Conservation (phyloP, 495 filamentous ascomycete species). For the Neurospora hispaniola region DNA sequence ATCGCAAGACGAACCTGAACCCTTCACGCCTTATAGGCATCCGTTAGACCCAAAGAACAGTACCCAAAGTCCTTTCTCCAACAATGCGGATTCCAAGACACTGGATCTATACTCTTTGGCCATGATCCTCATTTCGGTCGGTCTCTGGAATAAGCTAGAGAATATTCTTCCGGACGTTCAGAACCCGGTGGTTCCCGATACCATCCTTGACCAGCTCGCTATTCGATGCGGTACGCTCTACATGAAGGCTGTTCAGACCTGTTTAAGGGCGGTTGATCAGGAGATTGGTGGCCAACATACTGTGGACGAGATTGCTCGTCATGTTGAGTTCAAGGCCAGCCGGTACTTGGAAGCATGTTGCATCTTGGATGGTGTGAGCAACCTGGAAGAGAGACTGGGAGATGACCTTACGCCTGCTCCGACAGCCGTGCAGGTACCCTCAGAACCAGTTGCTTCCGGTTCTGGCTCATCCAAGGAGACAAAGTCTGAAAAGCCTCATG, state of each 20-base stretch:
- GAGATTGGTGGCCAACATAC: constrained; percentile 36
- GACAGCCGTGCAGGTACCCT: background rate
- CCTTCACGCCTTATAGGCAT: constrained; percentile 57
- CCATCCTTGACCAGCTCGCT: constrained; percentile 49
- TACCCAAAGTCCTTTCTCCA: constrained; percentile 36
- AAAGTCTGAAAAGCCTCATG: background rate
- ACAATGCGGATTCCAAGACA: constrained; percentile 41
- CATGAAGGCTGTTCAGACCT: constrained; percentile 69
- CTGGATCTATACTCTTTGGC: constrained; percentile 82
- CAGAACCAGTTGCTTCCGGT: background rate
- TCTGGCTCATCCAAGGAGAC: constrained; percentile 10
- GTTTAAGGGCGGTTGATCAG: constrained; percentile 65
- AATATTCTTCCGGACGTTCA: constrained; percentile 39
- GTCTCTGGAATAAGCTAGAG: constrained; percentile 72
- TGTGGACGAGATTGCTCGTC: constrained; percentile 30
- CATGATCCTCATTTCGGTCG: constrained; percentile 75
- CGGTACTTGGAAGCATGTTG: constrained; percentile 41
- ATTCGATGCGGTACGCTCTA: constrained; percentile 69
- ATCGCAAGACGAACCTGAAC: constrained; percentile 27
- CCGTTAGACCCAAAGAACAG: constrained; percentile 58
- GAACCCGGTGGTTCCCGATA: constrained; percentile 27
- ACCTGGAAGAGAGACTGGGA: constrained; percentile 34
- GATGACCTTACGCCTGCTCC: constrained; percentile 18
- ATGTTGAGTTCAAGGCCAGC: constrained; percentile 30
- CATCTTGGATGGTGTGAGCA: constrained; percentile 39